Evolutionary conservation across 108 stramenopile genomes (phyloP).

Genomic region (Stephanodiscus triporus): DNA sequence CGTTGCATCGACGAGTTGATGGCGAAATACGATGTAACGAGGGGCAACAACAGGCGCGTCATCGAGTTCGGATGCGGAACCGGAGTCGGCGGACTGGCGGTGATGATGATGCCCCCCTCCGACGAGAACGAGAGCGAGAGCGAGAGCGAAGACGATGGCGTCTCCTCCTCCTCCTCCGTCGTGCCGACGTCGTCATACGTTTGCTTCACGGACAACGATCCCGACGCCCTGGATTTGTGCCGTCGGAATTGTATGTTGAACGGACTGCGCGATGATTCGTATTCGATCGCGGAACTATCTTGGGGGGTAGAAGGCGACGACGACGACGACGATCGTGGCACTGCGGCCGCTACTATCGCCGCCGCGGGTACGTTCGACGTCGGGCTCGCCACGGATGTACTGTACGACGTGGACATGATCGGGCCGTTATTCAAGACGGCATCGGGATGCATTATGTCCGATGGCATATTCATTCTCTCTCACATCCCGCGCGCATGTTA

Average conservation of each 20-base stretch:
- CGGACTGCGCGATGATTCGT: background rate
- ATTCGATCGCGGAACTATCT: slow-evolving; percentile 8
- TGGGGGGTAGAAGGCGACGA: slow-evolving; percentile 7
- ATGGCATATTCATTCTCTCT: slow-evolving; percentile 21
- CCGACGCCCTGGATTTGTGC: slow-evolving; percentile 4
- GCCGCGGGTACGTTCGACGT: slow-evolving; percentile 9
- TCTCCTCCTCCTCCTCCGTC: too few species aligned
- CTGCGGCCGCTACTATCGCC: too few species aligned
- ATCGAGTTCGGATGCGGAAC: slow-evolving; percentile 22
- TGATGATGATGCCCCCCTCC: too few species aligned
- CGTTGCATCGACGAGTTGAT: background rate
- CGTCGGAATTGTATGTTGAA: slow-evolving; percentile 11
- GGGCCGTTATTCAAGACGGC: slow-evolving; percentile 9
- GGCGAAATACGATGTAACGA: slow-evolving; percentile 6
- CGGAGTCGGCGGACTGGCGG: slow-evolving; percentile 11
- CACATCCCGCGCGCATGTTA: slow-evolving; percentile 23
- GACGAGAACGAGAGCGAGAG: too few species aligned
- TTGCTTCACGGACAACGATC: slow-evolving; percentile 25
- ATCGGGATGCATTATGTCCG: background rate
- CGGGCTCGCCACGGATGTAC: slow-evolving; percentile 19
- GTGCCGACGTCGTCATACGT: too few species aligned
- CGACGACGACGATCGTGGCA: too few species aligned
- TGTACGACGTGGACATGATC: slow-evolving; percentile 16
- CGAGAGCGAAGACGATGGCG: too few species aligned
- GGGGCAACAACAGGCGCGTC: background rate